Percentiles rank a stretch among this genome's conserved stretches.
Conservation (phyloP, 345 rosid species). For the Bruguiera sexangula region DNA sequence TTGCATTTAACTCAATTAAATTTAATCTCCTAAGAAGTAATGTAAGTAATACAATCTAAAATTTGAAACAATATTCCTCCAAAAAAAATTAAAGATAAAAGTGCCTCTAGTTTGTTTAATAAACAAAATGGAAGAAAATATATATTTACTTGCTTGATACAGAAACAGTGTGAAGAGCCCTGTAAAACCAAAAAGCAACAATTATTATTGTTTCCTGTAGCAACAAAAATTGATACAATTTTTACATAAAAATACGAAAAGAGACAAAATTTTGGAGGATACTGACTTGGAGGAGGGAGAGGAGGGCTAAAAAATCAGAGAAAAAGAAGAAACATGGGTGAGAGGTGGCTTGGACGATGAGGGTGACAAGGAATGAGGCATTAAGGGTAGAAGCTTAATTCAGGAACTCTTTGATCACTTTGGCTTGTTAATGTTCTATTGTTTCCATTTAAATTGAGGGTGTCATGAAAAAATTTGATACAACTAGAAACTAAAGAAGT, state of each 20-base stretch:
- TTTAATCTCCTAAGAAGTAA: background rate
- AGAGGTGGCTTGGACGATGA: slow-evolving; percentile 17
- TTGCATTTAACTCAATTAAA: slow-evolving; percentile 1
- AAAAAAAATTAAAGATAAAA: too few relatives aligned
- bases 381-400: slow-evolving; percentile 29
- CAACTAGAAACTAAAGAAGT: too few relatives aligned
- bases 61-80: too few relatives aligned
- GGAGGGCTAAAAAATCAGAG: slow-evolving; percentile 21
- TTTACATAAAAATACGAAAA: background rate
- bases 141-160: background rate
- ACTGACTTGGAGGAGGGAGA: slow-evolving; percentile 16
- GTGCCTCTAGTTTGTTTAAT: too few relatives aligned
- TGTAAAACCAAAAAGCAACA: too few relatives aligned
- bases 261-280: background rate
- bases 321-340: slow-evolving; percentile 24
- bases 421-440: slow-evolving; percentile 40
- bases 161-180: background rate
- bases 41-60: background rate
- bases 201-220: too few relatives aligned
- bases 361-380: slow-evolving; percentile 6
- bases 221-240: too few relatives aligned
- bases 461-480: too few relatives aligned
- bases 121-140: background rate
- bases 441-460: slow-evolving; percentile 26
- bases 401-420: slow-evolving; percentile 33